A percentile compares a stretch with the other conserved stretches of the same genome.
phyloP scores from a whole-genome alignment of 805 yeast genomes.

The Barnettozyma siamensis region DNA sequence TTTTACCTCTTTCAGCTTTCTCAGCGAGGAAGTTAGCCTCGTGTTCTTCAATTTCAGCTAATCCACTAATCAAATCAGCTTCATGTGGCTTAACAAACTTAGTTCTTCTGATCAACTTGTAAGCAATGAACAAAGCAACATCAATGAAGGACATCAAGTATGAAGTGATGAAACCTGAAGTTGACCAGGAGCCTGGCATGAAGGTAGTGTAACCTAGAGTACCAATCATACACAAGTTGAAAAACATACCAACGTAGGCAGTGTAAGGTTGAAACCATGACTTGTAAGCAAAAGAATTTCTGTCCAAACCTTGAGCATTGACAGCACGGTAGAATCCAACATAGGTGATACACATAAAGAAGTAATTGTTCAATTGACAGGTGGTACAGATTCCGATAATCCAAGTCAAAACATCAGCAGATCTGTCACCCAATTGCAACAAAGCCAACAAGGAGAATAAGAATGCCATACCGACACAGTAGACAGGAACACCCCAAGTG shows the following conservation, averaged over 20 bases:
- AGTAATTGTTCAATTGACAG: conserved; percentile 56
- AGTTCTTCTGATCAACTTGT: conserved; percentile 45
- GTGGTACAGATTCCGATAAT: conserved; percentile 61
- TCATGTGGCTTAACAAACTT: conserved; percentile 39
- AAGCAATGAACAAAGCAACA: conserved; percentile 38
- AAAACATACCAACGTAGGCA: conserved; percentile 40
- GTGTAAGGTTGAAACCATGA: conserved; percentile 59
- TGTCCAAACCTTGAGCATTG: conserved; percentile 42
- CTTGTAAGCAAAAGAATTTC: conserved; percentile 37
- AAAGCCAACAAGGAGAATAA: conserved; percentile 57
- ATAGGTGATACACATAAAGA: conserved; percentile 50
- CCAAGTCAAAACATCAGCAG: conserved; percentile 62
- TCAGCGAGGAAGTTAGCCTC: conserved; percentile 30
- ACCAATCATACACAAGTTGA: conserved; percentile 45
- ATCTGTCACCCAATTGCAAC: conserved; percentile 49
- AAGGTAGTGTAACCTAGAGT: conserved; percentile 68
- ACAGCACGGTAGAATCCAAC: conserved; percentile 59
- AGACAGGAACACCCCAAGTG: conserved; percentile 63
- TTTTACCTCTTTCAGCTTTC: conserved; percentile 3
- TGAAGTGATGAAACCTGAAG: conserved; percentile 56
- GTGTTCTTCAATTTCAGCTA: conserved; percentile 30
- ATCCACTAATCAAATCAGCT: conserved; percentile 46
- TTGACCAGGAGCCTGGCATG: conserved; percentile 64
- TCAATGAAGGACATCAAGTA: conserved; percentile 67
- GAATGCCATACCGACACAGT: conserved; percentile 49